phyloP scores from a whole-genome alignment of 2,329 filamentous ascomycete species.

The Ascochyta rabiei region DNA sequence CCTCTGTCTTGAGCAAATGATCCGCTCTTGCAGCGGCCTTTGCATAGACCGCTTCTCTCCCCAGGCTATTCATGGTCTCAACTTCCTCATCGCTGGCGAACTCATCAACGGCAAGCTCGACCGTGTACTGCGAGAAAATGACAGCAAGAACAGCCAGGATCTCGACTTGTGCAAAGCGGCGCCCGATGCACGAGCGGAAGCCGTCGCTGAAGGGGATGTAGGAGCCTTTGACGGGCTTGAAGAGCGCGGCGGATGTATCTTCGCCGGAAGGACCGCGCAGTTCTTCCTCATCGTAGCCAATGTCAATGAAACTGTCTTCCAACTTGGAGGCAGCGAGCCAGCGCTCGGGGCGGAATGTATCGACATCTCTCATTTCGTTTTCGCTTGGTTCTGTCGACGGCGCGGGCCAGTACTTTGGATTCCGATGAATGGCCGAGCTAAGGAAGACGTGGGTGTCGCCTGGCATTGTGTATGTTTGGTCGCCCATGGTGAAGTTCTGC shows the following conservation, averaged over 20 bases:
- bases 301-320: conserved; percentile 41
- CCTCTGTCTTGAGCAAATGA: conserved; percentile 58
- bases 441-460: conserved; percentile 63
- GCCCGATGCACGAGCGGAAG: conserved; percentile 61
- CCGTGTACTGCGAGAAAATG: conserved; percentile 63
- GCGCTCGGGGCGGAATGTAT: conserved; percentile 73
- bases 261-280: conserved; percentile 65
- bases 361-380: conserved; percentile 58
- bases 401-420: conserved; percentile 74
- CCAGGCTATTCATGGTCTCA: conserved; percentile 51
- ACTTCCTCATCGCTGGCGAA: conserved; percentile 52
- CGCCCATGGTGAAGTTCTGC: conserved; percentile 66
- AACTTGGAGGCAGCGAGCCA: conserved; percentile 62
- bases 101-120: conserved; percentile 70
- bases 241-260: conserved; percentile 68
- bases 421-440: conserved; percentile 63
- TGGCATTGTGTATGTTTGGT: conserved; percentile 64
- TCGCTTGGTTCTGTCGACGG: conserved; percentile 34
- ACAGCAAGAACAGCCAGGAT: conserved; percentile 60
- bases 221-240: conserved; percentile 54
- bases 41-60: conserved; percentile 63
- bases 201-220: conserved; percentile 64
- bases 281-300: conserved; percentile 57
- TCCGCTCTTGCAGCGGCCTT: conserved; percentile 64
- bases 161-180: conserved; percentile 63